Conservation (phyloP, 306 rosid species). For the Corylus heterophylla region DNA sequence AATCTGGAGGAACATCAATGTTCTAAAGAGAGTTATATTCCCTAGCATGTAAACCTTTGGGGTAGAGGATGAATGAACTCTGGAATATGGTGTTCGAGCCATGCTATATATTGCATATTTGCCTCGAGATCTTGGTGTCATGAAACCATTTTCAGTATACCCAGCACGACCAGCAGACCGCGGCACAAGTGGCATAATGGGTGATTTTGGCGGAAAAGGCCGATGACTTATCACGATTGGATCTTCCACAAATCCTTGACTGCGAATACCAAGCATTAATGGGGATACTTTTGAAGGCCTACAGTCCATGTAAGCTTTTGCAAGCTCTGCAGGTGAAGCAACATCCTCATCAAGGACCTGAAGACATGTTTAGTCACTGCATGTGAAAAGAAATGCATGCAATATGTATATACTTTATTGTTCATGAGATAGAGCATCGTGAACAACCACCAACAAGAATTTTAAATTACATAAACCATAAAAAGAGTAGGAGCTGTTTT, state of each 20-base stretch:
- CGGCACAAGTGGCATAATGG: slow-evolving; percentile 53
- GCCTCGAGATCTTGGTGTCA: slow-evolving; percentile 76
- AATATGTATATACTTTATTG: slow-evolving; percentile 12
- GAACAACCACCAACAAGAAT: not conserved
- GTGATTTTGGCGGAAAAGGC: slow-evolving; percentile 40
- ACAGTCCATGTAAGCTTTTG: slow-evolving; percentile 90
- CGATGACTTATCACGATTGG: slow-evolving; percentile 37
- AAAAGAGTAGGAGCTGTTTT: slow-evolving; percentile 6
- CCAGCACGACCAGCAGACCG: slow-evolving; percentile 48
- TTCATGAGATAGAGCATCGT: not conserved
- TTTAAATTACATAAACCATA: slow-evolving; percentile 3
- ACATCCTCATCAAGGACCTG: slow-evolving; percentile 77
- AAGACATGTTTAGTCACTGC: slow-evolving; percentile 29
- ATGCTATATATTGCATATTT: slow-evolving; percentile 85
- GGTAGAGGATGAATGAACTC: slow-evolving; percentile 47
- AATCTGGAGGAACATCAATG: slow-evolving; percentile 1
- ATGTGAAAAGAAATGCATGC: slow-evolving; percentile 24
- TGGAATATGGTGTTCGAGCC: slow-evolving; percentile 85
- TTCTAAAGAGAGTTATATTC: not conserved
- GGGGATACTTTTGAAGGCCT: slow-evolving; percentile 69
- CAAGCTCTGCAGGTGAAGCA: slow-evolving; percentile 88
- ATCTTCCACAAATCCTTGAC: slow-evolving; percentile 40
- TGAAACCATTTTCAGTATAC: slow-evolving; percentile 64
- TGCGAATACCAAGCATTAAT: slow-evolving; percentile 43
- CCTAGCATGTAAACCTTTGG: slow-evolving; percentile 54